A percentile compares a stretch with the other conserved stretches of the same genome.
Evolutionary conservation across 1,139 yeast species (phyloP).

Genomic region (Zygosaccharomyces sapae): DNA sequence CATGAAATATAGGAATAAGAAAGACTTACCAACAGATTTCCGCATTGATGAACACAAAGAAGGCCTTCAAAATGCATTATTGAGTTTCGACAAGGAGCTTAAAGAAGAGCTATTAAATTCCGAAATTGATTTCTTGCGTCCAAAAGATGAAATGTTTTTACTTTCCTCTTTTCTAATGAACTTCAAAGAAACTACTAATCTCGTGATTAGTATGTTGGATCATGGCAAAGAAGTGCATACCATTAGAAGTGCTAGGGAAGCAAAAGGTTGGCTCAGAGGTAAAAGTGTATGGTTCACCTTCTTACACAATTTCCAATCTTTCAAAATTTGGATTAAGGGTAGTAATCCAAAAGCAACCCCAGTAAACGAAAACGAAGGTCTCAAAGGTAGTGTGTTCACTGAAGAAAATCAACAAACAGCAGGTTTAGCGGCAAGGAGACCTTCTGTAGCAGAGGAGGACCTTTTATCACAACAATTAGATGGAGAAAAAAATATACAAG

Average conservation of each 20-base stretch:
- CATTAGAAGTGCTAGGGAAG: constrained; percentile 36
- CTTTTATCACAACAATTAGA: constrained; percentile 24
- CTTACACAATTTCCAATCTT: constrained; percentile 35
- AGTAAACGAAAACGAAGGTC: constrained; percentile 37
- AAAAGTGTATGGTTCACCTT: constrained; percentile 43
- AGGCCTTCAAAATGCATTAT: constrained; percentile 35
- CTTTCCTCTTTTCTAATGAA: constrained; percentile 47
- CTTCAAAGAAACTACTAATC: constrained; percentile 41
- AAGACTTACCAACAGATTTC: constrained; percentile 24
- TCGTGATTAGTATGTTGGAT: constrained; percentile 36
- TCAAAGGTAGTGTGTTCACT: constrained; percentile 33
- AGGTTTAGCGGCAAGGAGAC: constrained; percentile 21
- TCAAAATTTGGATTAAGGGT: constrained; percentile 39
- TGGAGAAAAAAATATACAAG: constrained; percentile 3
- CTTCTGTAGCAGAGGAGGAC: constrained; percentile 29
- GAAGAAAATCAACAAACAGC: constrained; percentile 17
- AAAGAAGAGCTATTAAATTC: constrained; percentile 35
- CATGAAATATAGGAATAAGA: constrained; percentile 13
- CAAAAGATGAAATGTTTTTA: constrained; percentile 47
- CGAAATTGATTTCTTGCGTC: constrained; percentile 37
- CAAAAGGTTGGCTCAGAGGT: constrained; percentile 39
- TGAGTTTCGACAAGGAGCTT: constrained; percentile 36
- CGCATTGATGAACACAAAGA: constrained; percentile 34
- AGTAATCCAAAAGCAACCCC: constrained; percentile 15
- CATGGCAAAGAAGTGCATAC: constrained; percentile 36